Base-by-base conservation (phyloP, 169 alveolate genomes). In the Plasmodium relictum region DNA sequence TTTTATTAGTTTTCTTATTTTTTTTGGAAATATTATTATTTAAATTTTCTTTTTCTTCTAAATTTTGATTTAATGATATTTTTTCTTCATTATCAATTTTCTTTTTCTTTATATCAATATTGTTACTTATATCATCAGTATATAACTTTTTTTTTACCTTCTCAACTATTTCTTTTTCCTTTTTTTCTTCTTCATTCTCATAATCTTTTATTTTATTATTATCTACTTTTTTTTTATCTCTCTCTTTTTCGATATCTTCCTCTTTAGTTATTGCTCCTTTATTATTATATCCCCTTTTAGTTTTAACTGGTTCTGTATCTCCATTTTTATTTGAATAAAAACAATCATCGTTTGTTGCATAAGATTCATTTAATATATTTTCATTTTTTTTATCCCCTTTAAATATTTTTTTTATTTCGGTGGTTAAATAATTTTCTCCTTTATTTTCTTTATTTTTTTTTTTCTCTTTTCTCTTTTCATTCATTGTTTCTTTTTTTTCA, bases 381-480 rank as follows among this genome's bases (percentile, higher is more conserved):
- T 22, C 71, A 9, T 41, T 41, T 59, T 52, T 37, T 14, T 69
- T 37, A 14, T 39, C 76, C 26, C 14, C 39, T 16, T 39, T 18
- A 26, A 73, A 58, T 58, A 58, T 59, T 48, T 56, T 73, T 22
- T 59, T 56, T 0, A 73, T 73, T 73, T 73, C 58, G 48, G 18
- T 39, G 39, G 59, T 73, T 48, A 73, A 24, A 14, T 73, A n/a
- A 39, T 31, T 73, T 37, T 73, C 73, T 4, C 62, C 73, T 63
- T 56, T 48, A 26, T 73, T 16, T 18, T 9, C 45, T 37, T 45
- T 48, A 58, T 73, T 22, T 9, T 18, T 69, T 18, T 78, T 78
- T 16, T 56, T 54, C 16, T 69, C 24, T 44, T 16, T 78, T 10
- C 9, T 66, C 3, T 41, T 45, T 18, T 68, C 22, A 10, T 26